These are phyloP conservation scores for Penicillium crustosum DNA, from an alignment of 2,329 filamentous ascomycete species.

Conservation along the genomic window DNA sequence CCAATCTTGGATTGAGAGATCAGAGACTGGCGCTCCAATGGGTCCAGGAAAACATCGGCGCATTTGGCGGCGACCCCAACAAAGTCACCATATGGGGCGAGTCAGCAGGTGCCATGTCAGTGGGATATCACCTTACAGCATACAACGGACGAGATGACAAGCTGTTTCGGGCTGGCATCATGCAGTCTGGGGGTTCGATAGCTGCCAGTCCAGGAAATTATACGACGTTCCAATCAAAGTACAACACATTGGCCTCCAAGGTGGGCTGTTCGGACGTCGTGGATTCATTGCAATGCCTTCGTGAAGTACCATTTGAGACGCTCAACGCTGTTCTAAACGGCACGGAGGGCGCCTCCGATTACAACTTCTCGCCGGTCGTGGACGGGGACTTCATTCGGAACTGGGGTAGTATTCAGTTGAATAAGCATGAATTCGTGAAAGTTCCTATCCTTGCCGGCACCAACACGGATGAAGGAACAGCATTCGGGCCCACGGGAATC, in stretches of 20 bases:
- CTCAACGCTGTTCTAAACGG: slow-evolving; percentile 57
- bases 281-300: slow-evolving; percentile 67
- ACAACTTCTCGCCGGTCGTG: slow-evolving; percentile 43
- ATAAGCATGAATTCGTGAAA: slow-evolving; percentile 59
- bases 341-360: slow-evolving; percentile 39
- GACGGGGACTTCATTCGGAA: slow-evolving; percentile 59
- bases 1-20: slow-evolving; percentile 58
- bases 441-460: slow-evolving; percentile 64
- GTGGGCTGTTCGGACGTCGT: slow-evolving; percentile 59
- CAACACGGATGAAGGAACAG: slow-evolving; percentile 65
- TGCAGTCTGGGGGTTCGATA: slow-evolving; percentile 55
- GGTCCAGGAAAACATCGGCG: slow-evolving; percentile 39
- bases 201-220: slow-evolving; percentile 42
- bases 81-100: slow-evolving; percentile 56
- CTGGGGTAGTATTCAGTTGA: slow-evolving; percentile 56
- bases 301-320: slow-evolving; percentile 57
- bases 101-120: slow-evolving; percentile 53
- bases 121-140: slow-evolving; percentile 54
- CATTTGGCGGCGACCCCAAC: slow-evolving; percentile 36
- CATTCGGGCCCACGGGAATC: slow-evolving; percentile 55
- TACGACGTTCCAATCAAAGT: slow-evolving; percentile 49
- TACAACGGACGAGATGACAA: slow-evolving; percentile 56
- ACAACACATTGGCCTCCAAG: slow-evolving; percentile 60
- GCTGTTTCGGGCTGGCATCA: slow-evolving; percentile 56
- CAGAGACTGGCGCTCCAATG: slow-evolving; percentile 41